Conservation (phyloP, 352 stramenopile species). For the Pythium rishiriense region DNA sequence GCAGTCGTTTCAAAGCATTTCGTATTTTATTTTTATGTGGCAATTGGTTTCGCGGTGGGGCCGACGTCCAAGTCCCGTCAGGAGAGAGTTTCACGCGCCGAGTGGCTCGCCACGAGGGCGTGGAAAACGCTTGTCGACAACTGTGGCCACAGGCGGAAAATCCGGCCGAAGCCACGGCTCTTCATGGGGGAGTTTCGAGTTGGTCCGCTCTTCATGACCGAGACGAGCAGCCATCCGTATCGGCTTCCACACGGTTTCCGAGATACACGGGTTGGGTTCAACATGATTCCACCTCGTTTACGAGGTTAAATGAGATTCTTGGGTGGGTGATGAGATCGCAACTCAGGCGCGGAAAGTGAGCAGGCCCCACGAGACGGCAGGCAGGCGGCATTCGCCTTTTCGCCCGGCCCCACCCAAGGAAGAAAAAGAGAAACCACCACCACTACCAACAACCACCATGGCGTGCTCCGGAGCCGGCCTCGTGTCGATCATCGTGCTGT, state of each 20-base stretch:
- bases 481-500: slow-evolving; percentile 59
- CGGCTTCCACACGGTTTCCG: slow-evolving; percentile 4
- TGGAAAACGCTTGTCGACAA: too few species aligned
- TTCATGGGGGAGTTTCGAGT: background rate
- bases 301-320: slow-evolving; percentile 33
- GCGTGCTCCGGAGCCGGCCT: slow-evolving; percentile 53
- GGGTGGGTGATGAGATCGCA: background rate
- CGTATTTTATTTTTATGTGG: too few species aligned
- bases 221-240: background rate
- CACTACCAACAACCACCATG: slow-evolving; percentile 35
- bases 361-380: background rate
- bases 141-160: too few species aligned
- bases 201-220: background rate
- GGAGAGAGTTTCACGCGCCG: too few species aligned
- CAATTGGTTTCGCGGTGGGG: too few species aligned
- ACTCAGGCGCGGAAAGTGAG: background rate
- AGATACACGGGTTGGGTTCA: slow-evolving; percentile 17
- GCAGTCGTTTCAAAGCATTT: too few species aligned
- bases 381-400: slow-evolving; percentile 22
- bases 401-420: slow-evolving; percentile 4
- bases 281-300: slow-evolving; percentile 19
- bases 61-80: too few species aligned
- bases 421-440: background rate
- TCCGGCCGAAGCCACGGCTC: too few species aligned
- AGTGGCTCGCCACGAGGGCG: too few species aligned